A percentile compares a stretch with the other conserved stretches of the same genome.
phyloP scores from a whole-genome alignment of 176 grass and related monocot species.

The Carex cristatella region DNA sequence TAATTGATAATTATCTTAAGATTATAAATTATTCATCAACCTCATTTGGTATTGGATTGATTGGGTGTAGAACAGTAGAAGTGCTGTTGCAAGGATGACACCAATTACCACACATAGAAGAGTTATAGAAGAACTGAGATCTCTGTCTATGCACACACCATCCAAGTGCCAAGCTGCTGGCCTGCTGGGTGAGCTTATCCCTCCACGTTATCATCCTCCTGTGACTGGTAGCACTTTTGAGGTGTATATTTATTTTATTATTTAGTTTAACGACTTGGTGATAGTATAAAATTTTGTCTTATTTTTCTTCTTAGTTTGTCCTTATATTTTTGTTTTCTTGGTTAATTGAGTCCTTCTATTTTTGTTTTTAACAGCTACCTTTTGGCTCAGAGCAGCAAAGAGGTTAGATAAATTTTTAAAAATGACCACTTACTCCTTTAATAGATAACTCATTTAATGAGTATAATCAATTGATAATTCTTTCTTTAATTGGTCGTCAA shows the following conservation, averaged over 20 bases:
- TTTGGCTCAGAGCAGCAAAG: too few relatives aligned
- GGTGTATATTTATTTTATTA: conserved; percentile 9
- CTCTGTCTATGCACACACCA: background rate
- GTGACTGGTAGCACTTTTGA: background rate
- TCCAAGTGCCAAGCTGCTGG: background rate
- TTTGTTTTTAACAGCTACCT: too few relatives aligned
- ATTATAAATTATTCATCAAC: too few relatives aligned
- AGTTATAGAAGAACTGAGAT: background rate
- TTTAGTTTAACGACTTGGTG: background rate
- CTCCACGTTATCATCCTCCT: background rate
- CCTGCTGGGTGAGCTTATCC: background rate
- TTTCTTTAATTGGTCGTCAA: too few relatives aligned
- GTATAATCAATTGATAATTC: too few relatives aligned
- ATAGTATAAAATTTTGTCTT: background rate
- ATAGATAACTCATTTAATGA: too few relatives aligned
- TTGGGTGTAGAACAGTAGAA: background rate
- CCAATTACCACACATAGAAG: background rate
- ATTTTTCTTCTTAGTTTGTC: background rate
- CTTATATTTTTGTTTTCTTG: background rate
- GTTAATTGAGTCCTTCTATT: background rate
- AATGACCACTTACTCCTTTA: too few relatives aligned
- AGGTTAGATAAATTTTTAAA: too few relatives aligned
- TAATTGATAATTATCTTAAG: too few relatives aligned
- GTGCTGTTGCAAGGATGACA: background rate
- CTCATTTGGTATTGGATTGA: background rate